A percentile compares a stretch with the other conserved stretches of the same genome.
phyloP scores from a whole-genome alignment of 1,284 basidiomycete species.

The Coniophora puteana region DNA sequence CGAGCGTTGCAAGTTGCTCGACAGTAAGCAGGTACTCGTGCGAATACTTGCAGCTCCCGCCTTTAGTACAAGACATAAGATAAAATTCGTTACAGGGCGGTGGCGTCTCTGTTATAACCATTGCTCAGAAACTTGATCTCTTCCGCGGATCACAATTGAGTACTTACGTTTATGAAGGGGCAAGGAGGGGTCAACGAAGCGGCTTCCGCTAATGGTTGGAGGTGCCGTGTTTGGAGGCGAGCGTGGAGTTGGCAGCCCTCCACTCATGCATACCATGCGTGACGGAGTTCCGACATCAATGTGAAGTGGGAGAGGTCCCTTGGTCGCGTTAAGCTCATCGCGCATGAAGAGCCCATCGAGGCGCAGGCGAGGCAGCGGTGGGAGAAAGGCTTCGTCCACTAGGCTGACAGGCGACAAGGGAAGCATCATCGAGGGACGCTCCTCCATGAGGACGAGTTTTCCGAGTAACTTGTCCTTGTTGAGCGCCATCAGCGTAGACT shows the following conservation, averaged over 20 bases:
- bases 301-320: constrained; percentile 40
- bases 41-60: constrained; percentile 74
- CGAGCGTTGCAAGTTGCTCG: constrained; percentile 62
- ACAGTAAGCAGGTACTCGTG: constrained; percentile 69
- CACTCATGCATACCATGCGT: constrained; percentile 38
- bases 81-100: constrained; percentile 81
- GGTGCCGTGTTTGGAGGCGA: constrained; percentile 36
- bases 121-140: too few relatives aligned
- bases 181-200: constrained; percentile 33
- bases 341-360: constrained; percentile 64
- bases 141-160: too few relatives aligned
- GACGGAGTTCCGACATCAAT: constrained; percentile 33
- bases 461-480: constrained; percentile 60
- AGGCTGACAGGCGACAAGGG: too few relatives aligned
- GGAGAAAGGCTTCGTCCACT: constrained; percentile 43
- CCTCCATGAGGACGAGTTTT: constrained; percentile 64
- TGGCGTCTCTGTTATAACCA: constrained; percentile 38
- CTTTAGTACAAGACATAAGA: constrained; percentile 75
- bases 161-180: constrained; percentile 50
- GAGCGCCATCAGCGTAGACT: constrained; percentile 45
- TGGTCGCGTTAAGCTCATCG: constrained; percentile 38
- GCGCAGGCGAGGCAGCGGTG: constrained; percentile 47
- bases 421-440: constrained; percentile 38
- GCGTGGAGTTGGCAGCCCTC: constrained; percentile 54
- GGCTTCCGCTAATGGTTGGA: constrained; percentile 34